A percentile compares a stretch with the other conserved stretches of the same genome.
phyloP scores from a whole-genome alignment of 495 filamentous ascomycete genomes.

The Talaromyces borbonicus region DNA sequence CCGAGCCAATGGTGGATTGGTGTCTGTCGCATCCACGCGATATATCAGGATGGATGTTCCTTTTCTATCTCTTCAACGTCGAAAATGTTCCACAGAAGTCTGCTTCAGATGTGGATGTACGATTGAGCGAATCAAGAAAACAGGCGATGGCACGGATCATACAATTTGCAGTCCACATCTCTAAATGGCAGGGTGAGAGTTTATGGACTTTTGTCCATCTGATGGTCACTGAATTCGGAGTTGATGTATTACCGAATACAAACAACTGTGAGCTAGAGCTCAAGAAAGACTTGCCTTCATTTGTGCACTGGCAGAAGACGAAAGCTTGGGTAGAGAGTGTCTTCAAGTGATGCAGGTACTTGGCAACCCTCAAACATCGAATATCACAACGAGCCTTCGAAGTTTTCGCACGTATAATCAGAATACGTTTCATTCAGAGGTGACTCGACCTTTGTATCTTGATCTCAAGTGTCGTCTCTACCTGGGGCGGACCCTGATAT shows the following conservation, averaged over 20 bases:
- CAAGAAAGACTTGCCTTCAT: no score
- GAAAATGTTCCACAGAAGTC: not conserved
- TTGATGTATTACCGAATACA: not conserved
- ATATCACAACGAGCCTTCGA: no score
- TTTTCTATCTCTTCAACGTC: slow-evolving; percentile 39
- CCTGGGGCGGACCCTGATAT: no score
- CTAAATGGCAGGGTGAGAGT: slow-evolving; percentile 36
- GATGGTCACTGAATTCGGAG: slow-evolving; percentile 15
- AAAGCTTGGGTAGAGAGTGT: no score
- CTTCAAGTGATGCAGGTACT: no score
- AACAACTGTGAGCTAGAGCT: no score
- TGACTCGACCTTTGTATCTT: no score
- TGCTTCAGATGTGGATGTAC: slow-evolving; percentile 8
- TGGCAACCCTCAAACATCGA: no score
- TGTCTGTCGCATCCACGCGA: slow-evolving; percentile 60
- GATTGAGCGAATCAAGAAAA: slow-evolving; percentile 1
- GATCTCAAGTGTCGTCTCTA: no score
- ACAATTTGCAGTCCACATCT: slow-evolving; percentile 27
- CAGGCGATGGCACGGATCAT: slow-evolving; percentile 17
- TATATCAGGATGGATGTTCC: slow-evolving; percentile 67
- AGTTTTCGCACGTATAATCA: no score
- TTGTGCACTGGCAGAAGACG: not conserved
- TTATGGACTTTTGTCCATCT: slow-evolving; percentile 36
- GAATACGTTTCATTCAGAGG: no score
- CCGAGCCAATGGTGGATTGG: slow-evolving; percentile 33